Conservation (phyloP, 2,329 filamentous ascomycete species). For the Thielaviopsis punctulata region DNA sequence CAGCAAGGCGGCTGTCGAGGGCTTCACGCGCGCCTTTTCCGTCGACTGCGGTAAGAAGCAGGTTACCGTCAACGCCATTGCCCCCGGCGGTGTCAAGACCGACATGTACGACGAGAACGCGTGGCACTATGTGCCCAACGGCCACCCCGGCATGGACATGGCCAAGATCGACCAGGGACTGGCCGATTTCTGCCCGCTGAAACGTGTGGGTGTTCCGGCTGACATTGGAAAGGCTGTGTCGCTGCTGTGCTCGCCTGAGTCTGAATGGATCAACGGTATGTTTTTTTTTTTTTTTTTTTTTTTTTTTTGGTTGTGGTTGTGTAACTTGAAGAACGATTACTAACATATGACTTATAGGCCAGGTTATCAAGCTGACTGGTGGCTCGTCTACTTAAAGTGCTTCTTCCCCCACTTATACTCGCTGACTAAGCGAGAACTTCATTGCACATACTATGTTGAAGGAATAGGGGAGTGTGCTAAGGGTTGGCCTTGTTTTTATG, state of each 20-base stretch:
- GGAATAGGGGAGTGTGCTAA: background rate
- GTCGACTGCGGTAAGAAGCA: slow-evolving; percentile 51
- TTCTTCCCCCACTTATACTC: background rate
- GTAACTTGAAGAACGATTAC: background rate
- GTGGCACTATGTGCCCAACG: slow-evolving; percentile 46
- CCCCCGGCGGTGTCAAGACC: slow-evolving; percentile 55
- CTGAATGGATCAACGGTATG: slow-evolving; percentile 49
- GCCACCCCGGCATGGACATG: slow-evolving; percentile 31
- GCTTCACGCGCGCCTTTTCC: slow-evolving; percentile 53
- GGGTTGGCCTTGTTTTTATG: background rate
- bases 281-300: slow-evolving; percentile 1
- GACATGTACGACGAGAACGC: slow-evolving; percentile 62
- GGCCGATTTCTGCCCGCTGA: slow-evolving; percentile 39
- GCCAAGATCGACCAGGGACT: slow-evolving; percentile 38
- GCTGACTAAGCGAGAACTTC: background rate
- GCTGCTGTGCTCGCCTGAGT: slow-evolving; percentile 37
- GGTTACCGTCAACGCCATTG: slow-evolving; percentile 57
- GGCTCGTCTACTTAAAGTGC: slow-evolving; percentile 17
- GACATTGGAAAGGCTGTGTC: slow-evolving; percentile 42
- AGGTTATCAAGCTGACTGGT: slow-evolving; percentile 24
- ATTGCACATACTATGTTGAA: background rate
- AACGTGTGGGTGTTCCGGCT: slow-evolving; percentile 37
- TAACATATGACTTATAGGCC: slow-evolving; percentile 16
- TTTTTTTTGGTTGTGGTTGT: too few species aligned
- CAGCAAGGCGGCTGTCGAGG: slow-evolving; percentile 55